Base-by-base conservation (phyloP, 306 rosid genomes). In the Begonia peltatifolia region DNA sequence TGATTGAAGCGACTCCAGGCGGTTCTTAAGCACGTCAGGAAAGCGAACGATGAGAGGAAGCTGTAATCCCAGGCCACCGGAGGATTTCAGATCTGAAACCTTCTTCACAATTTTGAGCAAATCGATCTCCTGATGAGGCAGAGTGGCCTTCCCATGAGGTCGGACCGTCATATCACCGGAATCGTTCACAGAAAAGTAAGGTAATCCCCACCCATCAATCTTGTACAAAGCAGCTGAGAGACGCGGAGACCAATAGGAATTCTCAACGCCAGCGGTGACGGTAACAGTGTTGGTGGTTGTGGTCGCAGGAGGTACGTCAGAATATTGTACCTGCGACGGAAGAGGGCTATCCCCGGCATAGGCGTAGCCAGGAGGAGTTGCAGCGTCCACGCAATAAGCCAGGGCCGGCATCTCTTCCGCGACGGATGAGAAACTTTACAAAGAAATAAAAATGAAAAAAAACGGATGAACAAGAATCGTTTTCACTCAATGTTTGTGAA, bases 351-450 rank as follows among this genome's bases (percentile, higher is more conserved):
- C 92, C 65, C 73, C 75, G 72, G 86, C 72, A 11, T 67, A 63
- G 46, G 82, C 77, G 69, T 75, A 60, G 85, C 77, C 77, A 52
- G 94, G 84, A 81, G 94, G 79, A 14, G 83, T 63, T 42, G 87
- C 72, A 64, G 83, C 81, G 12, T 84, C 95, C 35, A 89, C 80
- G 84, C 89, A 80, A 67, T 79, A 76, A 64, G 90, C 86, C 70
- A 83, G 58, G 80, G 92, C 95, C 62, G 99, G 99, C 99, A 90
- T 89, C 73, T 72, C 70, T 75, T 55, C 74, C 62, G 75, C 77
- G 75, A 58, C 67, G 65, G 12, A 42, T 63, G 41, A 36, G 50
- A 53, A 14, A 63, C 58, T 7, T 6, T 43, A 54, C 38, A 4
- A 51, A 25, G 52, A 44, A 23, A 25, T 46, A 14, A 20, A 48